Conservation (phyloP, 768 basidiomycete species). For the Psilocybe subaeruginosa region DNA sequence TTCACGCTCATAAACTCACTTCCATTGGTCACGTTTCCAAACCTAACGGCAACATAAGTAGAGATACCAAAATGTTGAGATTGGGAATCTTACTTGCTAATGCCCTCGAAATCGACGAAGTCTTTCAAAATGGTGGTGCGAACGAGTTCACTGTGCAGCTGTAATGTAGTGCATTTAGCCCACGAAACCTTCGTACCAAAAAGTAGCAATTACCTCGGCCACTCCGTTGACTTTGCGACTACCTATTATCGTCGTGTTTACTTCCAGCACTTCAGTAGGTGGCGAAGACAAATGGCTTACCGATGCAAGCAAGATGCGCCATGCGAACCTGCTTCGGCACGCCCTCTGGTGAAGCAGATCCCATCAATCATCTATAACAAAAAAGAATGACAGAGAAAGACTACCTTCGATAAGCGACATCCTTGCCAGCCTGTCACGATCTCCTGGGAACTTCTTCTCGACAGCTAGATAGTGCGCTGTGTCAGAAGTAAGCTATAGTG, state of each 20-base stretch:
- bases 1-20: slow-evolving; percentile 46
- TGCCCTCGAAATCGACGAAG: slow-evolving; percentile 91
- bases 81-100: slow-evolving; percentile 63
- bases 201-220: slow-evolving; percentile 62
- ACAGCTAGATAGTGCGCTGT: slow-evolving; percentile 54
- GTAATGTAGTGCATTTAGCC: background rate
- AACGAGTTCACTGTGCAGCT: slow-evolving; percentile 90
- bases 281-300: slow-evolving; percentile 27
- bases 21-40: slow-evolving; percentile 93
- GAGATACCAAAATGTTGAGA: background rate
- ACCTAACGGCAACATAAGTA: slow-evolving; percentile 41
- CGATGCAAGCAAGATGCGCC: slow-evolving; percentile 92
- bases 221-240: slow-evolving; percentile 94
- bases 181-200: too few species aligned
- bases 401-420: slow-evolving; percentile 93
- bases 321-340: slow-evolving; percentile 85
- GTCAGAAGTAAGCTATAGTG: background rate
- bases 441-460: slow-evolving; percentile 88
- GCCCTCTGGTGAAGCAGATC: slow-evolving; percentile 59
- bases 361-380: background rate
- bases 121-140: slow-evolving; percentile 84
- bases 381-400: background rate
- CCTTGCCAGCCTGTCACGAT: slow-evolving; percentile 74
- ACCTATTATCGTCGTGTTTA: slow-evolving; percentile 35
- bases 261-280: background rate